phyloP scores from a whole-genome alignment of 495 filamentous ascomycete species.

The Aspergillus mulundensis region DNA sequence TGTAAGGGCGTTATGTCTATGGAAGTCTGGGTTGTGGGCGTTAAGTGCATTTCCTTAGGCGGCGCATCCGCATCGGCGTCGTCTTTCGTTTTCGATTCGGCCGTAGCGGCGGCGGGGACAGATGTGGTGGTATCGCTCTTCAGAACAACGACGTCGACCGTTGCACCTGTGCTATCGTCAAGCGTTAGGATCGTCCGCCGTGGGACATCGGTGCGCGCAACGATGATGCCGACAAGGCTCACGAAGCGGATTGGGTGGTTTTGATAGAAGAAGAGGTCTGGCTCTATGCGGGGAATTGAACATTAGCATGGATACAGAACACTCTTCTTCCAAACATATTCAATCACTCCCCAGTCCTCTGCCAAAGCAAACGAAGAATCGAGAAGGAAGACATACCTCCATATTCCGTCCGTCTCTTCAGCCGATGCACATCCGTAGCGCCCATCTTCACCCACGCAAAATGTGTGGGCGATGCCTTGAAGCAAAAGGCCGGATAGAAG shows the following conservation, averaged over 20 bases:
- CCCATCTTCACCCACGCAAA: slow-evolving; percentile 78
- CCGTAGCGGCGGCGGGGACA: not conserved
- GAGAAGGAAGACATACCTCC: slow-evolving; percentile 49
- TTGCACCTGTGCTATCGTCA: slow-evolving; percentile 82
- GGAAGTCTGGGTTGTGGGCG: slow-evolving; percentile 25
- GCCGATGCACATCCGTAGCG: slow-evolving; percentile 58
- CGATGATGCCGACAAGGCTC: slow-evolving; percentile 67
- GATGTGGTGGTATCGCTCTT: slow-evolving; percentile 11
- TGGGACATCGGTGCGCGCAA: slow-evolving; percentile 65
- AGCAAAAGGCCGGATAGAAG: slow-evolving; percentile 84
- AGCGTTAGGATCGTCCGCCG: slow-evolving; percentile 62
- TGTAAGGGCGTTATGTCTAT: slow-evolving; percentile 49
- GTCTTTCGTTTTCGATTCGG: not conserved
- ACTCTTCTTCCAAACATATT: not conserved
- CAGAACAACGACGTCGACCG: slow-evolving; percentile 55
- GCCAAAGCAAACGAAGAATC: not conserved
- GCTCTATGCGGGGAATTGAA: slow-evolving; percentile 40
- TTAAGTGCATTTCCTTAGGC: slow-evolving; percentile 18
- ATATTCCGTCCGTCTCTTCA: slow-evolving; percentile 58
- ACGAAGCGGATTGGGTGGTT: slow-evolving; percentile 93
- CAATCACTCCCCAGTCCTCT: no score
- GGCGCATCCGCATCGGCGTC: not conserved
- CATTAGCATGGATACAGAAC: not conserved
- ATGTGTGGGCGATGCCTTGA: slow-evolving; percentile 76
- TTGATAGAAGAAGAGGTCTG: slow-evolving; percentile 69